Percentiles rank a stretch among this genome's conserved stretches.
Conservation (phyloP, 768 basidiomycete species). For the Naematelia aurantialba region DNA sequence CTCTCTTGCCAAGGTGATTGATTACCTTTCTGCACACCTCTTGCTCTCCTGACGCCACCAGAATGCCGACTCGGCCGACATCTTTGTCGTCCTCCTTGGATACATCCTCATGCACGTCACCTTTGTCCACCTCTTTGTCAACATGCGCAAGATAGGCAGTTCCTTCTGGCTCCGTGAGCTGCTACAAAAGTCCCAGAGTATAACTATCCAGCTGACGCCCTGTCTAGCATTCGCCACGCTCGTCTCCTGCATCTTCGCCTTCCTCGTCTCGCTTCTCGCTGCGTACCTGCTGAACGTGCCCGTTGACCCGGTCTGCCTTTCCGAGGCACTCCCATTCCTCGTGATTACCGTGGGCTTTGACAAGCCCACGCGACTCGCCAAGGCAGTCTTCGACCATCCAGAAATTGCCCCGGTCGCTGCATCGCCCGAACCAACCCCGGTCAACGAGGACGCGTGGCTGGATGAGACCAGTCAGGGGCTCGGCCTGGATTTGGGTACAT, state of each 20-base stretch:
- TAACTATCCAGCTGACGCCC: not conserved
- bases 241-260: constrained; percentile 72
- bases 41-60: constrained; percentile 42
- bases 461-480: constrained; percentile 16
- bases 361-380: constrained; percentile 87
- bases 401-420: constrained; percentile 51
- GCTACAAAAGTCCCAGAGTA: not conserved
- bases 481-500: constrained; percentile 39
- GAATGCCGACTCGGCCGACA: constrained; percentile 94
- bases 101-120: constrained; percentile 95
- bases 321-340: constrained; percentile 93
- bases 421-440: constrained; percentile 35
- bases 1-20: constrained; percentile 70
- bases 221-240: constrained; percentile 63
- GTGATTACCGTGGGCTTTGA: constrained; percentile 98
- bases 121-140: constrained; percentile 83
- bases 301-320: constrained; percentile 86
- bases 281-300: constrained; percentile 73
- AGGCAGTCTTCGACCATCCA: constrained; percentile 81
- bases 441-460: constrained; percentile 10
- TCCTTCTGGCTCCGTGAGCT: constrained; percentile 62
- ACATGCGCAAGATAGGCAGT: constrained; percentile 78
- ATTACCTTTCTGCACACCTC: not conserved
- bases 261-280: constrained; percentile 75
- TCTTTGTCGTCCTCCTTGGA: constrained; percentile 85